A percentile compares a stretch with the other conserved stretches of the same genome.
Evolutionary conservation across 2,329 filamentous ascomycete genomes (phyloP).

Genomic region (Apiospora hydei): DNA sequence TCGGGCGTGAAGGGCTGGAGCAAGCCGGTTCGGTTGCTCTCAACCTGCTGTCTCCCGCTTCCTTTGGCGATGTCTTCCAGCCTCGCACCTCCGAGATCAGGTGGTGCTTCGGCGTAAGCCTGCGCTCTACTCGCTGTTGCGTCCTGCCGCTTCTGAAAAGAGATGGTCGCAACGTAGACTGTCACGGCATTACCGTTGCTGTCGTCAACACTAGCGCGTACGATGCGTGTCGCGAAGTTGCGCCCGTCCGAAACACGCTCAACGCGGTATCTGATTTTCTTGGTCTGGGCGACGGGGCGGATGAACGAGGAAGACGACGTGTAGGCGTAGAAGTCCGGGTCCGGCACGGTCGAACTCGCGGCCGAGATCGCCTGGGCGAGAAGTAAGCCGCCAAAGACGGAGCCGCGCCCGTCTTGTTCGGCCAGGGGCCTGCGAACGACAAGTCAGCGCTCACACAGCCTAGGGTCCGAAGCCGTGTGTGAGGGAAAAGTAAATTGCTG

Average conservation of each 20-base stretch:
- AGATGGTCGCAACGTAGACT: not conserved
- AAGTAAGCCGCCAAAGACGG: conserved; percentile 24
- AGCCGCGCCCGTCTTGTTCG: not conserved
- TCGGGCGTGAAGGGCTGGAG: conserved; percentile 6
- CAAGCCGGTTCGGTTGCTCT: not conserved
- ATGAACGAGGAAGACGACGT: conserved; percentile 20
- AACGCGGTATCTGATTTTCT: not conserved
- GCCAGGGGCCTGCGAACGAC: not conserved
- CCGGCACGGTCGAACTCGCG: not conserved
- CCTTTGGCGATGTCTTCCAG: not conserved
- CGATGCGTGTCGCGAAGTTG: conserved; percentile 14
- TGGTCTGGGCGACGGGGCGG: not conserved
- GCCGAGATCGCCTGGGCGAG: conserved; percentile 23
- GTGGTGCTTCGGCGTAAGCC: not conserved
- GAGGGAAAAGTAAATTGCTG: too few species aligned
- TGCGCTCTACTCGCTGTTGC: not conserved
- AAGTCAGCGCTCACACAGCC: not conserved
- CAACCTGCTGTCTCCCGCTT: not conserved
- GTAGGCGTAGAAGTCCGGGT: conserved; percentile 20
- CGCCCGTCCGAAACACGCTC: conserved; percentile 16
- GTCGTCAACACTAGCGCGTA: not conserved
- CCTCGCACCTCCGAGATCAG: not conserved
- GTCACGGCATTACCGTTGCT: not conserved
- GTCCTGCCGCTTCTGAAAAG: not conserved
- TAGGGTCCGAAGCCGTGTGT: not conserved